Evolutionary conservation across 441 rosid genomes (phyloP).

Genomic region (Bruguiera hainesii): DNA sequence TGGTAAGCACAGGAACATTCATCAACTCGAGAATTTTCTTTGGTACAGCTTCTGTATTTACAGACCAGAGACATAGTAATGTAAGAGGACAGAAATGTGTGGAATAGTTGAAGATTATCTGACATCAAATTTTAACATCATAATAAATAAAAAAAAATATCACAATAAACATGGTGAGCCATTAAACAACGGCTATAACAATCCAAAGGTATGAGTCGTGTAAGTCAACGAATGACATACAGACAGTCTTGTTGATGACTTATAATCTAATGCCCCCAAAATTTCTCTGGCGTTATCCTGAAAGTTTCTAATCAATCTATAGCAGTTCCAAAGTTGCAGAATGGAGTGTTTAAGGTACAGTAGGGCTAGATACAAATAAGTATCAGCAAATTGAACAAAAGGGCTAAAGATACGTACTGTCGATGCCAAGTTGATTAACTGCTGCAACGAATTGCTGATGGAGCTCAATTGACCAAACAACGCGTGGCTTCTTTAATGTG

Average conservation of each 20-base stretch:
- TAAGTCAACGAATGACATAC: neutral
- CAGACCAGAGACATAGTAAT: slow-evolving; percentile 2
- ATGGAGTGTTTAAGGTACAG: neutral
- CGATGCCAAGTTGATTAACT: slow-evolving; percentile 89
- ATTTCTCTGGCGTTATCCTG: neutral
- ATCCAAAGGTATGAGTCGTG: neutral
- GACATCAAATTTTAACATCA: too few relatives aligned
- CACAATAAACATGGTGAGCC: neutral
- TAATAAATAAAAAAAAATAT: neutral
- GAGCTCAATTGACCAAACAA: slow-evolving; percentile 91
- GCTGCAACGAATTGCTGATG: slow-evolving; percentile 93
- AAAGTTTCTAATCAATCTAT: neutral
- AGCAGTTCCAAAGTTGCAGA: neutral
- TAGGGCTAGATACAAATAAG: neutral
- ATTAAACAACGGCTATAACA: neutral
- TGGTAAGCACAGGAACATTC: slow-evolving; percentile 53
- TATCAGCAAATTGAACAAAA: neutral
- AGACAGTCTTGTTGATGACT: neutral
- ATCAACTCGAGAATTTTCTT: slow-evolving; percentile 60
- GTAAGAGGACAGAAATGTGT: slow-evolving; percentile 3
- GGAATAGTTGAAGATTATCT: neutral
- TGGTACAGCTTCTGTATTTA: slow-evolving; percentile 66
- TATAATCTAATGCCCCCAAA: neutral
- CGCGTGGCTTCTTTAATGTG: slow-evolving; percentile 81
- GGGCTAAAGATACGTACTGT: slow-evolving; percentile 53